Percentiles rank a stretch among this genome's conserved stretches.
Evolutionary conservation across 2,329 filamentous ascomycete genomes (phyloP).

Genomic region (Cladophialophora exuberans): DNA sequence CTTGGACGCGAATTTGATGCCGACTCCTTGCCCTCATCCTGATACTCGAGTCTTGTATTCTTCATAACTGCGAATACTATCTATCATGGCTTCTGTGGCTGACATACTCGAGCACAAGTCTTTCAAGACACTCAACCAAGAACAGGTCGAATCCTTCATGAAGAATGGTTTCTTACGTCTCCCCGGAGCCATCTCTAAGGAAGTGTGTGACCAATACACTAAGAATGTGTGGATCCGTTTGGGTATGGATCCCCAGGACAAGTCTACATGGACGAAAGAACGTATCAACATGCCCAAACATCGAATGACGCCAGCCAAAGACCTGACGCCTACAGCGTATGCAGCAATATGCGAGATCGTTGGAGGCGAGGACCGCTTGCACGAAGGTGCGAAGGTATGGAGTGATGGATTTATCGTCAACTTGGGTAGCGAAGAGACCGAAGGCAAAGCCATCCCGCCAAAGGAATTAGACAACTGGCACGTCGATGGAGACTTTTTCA

Average conservation of each 20-base stretch:
- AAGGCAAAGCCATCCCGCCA: conserved; percentile 55
- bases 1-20: too few relatives aligned
- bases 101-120: too few relatives aligned
- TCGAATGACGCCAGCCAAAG: conserved; percentile 41
- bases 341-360: conserved; percentile 67
- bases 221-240: conserved; percentile 64
- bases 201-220: conserved; percentile 53
- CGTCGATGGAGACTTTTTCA: conserved; percentile 69
- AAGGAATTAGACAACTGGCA: conserved; percentile 64
- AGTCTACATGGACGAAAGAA: conserved; percentile 64
- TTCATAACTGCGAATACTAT: too few relatives aligned
- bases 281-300: conserved; percentile 68
- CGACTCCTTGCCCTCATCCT: too few relatives aligned
- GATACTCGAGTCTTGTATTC: too few relatives aligned
- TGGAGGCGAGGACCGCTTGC: conserved; percentile 62
- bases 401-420: conserved; percentile 71
- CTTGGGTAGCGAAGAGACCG: conserved; percentile 60
- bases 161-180: conserved; percentile 60
- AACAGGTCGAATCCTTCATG: conserved; percentile 58
- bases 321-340: conserved; percentile 69
- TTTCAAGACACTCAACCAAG: conserved; percentile 42
- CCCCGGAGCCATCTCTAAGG: conserved; percentile 55
- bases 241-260: conserved; percentile 66
- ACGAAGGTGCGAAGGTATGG: conserved; percentile 54
- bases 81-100: too few relatives aligned